phyloP scores from a whole-genome alignment of 345 rosid species.

The Durio zibethinus region DNA sequence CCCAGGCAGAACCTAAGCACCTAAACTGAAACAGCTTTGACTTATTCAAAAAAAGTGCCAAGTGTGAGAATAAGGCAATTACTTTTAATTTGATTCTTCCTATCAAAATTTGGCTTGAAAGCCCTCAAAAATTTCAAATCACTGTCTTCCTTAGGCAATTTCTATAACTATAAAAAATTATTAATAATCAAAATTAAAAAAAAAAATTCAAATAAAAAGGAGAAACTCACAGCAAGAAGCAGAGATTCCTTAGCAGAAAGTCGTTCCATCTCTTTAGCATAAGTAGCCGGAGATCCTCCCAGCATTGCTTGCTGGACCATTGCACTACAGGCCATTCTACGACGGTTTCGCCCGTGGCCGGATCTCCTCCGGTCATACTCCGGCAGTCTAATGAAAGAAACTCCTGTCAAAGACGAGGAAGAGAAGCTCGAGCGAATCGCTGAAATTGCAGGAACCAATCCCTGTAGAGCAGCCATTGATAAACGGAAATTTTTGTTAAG shows the following conservation, averaged over 20 bases:
- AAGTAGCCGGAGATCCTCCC: conserved; percentile 69
- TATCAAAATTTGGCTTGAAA: not conserved
- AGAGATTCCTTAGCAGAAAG: conserved; percentile 97
- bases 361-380: conserved; percentile 7
- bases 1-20: not conserved
- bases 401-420: conserved; percentile 13
- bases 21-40: not conserved
- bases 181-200: not conserved
- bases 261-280: conserved; percentile 95
- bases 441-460: not conserved
- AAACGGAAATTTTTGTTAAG: not conserved
- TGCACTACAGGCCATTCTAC: conserved; percentile 28
- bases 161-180: not conserved
- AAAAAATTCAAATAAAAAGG: not conserved
- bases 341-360: conserved; percentile 17
- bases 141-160: not conserved
- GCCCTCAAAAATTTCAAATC: not conserved
- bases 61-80: not conserved
- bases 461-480: conserved; percentile 8
- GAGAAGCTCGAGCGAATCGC: not conserved
- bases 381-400: conserved; percentile 20
- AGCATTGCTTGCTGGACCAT: conserved; percentile 71
- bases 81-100: not conserved
- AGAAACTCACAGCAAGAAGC: conserved; percentile 67
- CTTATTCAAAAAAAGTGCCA: not conserved